phyloP scores from a whole-genome alignment of 2,329 filamentous ascomycete species.

The Phialocephala sp. region DNA sequence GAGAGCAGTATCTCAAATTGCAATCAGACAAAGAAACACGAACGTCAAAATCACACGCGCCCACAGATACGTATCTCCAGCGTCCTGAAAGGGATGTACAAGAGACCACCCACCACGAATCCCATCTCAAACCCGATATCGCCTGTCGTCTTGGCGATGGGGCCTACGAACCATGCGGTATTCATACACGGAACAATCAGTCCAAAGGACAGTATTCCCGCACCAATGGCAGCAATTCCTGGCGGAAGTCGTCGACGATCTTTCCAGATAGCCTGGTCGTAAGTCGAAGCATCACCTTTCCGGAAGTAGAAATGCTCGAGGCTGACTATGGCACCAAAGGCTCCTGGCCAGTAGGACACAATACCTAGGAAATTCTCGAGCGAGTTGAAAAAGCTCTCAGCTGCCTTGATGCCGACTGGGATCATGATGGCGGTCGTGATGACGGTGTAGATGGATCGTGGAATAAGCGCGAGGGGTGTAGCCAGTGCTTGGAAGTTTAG shows the following conservation, averaged over 20 bases:
- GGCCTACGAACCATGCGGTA: slow-evolving; percentile 70
- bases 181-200: slow-evolving; percentile 72
- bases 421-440: slow-evolving; percentile 65
- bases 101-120: slow-evolving; percentile 52
- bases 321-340: slow-evolving; percentile 68
- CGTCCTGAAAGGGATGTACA: slow-evolving; percentile 51
- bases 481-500: slow-evolving; percentile 69
- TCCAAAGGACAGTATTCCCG: slow-evolving; percentile 56
- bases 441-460: slow-evolving; percentile 62
- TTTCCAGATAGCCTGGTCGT: slow-evolving; percentile 62
- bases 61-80: slow-evolving; percentile 42
- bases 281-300: slow-evolving; percentile 55
- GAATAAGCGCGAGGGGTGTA: slow-evolving; percentile 60
- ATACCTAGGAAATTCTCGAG: slow-evolving; percentile 71
- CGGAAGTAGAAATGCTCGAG: slow-evolving; percentile 71
- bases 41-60: not conserved
- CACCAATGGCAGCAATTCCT: slow-evolving; percentile 64
- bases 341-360: slow-evolving; percentile 73
- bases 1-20: not conserved
- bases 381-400: slow-evolving; percentile 56
- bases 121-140: slow-evolving; percentile 71
- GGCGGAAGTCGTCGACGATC: slow-evolving; percentile 60
- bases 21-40: not conserved
- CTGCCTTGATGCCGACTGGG: slow-evolving; percentile 60
- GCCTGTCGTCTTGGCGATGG: slow-evolving; percentile 65